Evolutionary conservation across 805 yeast genomes (phyloP).

Genomic region (Lipomyces kockii): DNA sequence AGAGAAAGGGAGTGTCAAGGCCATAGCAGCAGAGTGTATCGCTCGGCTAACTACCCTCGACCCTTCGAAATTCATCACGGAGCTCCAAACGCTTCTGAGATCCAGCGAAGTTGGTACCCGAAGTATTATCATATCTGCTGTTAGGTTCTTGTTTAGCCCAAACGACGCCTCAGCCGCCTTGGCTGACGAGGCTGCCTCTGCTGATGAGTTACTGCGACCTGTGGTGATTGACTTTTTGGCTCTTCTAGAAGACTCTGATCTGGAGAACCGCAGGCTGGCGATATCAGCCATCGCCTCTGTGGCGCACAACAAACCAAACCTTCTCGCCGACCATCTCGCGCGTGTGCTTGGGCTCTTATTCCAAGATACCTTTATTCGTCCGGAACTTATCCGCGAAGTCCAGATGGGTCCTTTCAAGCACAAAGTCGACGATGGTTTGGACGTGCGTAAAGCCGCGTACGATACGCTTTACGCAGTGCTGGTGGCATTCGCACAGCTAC

Average conservation of each 20-base stretch:
- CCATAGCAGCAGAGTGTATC: conserved; percentile 31
- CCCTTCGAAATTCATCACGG: conserved; percentile 43
- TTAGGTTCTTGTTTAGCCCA: conserved; percentile 48
- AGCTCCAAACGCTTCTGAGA: conserved; percentile 42
- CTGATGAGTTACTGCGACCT: conserved; percentile 39
- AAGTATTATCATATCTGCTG: conserved; percentile 46
- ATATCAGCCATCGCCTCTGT: conserved; percentile 63
- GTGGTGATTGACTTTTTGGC: conserved; percentile 41
- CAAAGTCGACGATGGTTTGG: conserved; percentile 76
- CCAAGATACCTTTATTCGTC: conserved; percentile 59
- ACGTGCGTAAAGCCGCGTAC: conserved; percentile 70
- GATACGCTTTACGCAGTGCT: conserved; percentile 67
- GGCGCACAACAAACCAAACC: conserved; percentile 58
- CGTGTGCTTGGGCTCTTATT: conserved; percentile 57
- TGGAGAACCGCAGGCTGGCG: conserved; percentile 64
- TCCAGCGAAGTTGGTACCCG: conserved; percentile 37
- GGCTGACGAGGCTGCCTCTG: conserved; percentile 34
- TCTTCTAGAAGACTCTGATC: conserved; percentile 48
- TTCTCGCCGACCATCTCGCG: conserved; percentile 54
- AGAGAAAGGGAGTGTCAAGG: conserved; percentile 26
- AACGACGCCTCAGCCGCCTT: conserved; percentile 26
- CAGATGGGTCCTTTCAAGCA: conserved; percentile 90
- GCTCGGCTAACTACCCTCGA: conserved; percentile 40
- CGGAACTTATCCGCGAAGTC: conserved; percentile 63
- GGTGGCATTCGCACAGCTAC: conserved; percentile 14